Base-by-base conservation (phyloP, 768 basidiomycete genomes). In the Suillus hirtellus region DNA sequence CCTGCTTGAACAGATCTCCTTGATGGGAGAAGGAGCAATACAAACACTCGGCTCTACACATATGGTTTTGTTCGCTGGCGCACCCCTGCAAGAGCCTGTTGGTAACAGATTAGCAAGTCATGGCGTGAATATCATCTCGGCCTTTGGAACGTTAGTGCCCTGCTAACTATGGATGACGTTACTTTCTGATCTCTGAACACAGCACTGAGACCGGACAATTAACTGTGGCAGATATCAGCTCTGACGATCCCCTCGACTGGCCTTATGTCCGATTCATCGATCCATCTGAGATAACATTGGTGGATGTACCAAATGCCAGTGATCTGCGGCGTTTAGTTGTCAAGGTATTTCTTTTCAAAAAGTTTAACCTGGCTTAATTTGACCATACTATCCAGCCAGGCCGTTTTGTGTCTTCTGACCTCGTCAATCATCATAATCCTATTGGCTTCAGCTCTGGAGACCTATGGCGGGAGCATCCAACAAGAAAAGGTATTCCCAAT, bases 191-290 rank as follows among this genome's bases (percentile, higher is more conserved):
- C 5, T 47, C 12, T 47, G 21, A 12, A 24, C 6, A 12, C 46
- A 47, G 46, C 12, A 47, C 46, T 47, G 46, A 47, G 46, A 47
- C 46, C 46, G 46, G 46, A 14, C 46, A 47, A 24, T 24, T 47
- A 47, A 47, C 46, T 24, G 46, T 47, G 21, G 46, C 21, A 6
- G 46, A 47, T 24, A n/a, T 47, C 46, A 47, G 46, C 46, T 47
- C 46, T 24, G 21, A 47, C 6, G 46, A 47, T 21, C 46, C 46
- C 21, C 12, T 47, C 46, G 46, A 47, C 12, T 47, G 46, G 46
- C n/a, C 46, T 24, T 47, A 47, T 47, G 21, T 47, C n/a, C 46
- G 46, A 47, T 47, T 47, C n/a, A 47, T 47, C 21, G 46, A 47
- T 24, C 21, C 46, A 7, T 47, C 21, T 24, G 46, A 6, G 21